Evolutionary conservation across 768 basidiomycete species (phyloP).

Genomic region (Ephemerocybe angulata): DNA sequence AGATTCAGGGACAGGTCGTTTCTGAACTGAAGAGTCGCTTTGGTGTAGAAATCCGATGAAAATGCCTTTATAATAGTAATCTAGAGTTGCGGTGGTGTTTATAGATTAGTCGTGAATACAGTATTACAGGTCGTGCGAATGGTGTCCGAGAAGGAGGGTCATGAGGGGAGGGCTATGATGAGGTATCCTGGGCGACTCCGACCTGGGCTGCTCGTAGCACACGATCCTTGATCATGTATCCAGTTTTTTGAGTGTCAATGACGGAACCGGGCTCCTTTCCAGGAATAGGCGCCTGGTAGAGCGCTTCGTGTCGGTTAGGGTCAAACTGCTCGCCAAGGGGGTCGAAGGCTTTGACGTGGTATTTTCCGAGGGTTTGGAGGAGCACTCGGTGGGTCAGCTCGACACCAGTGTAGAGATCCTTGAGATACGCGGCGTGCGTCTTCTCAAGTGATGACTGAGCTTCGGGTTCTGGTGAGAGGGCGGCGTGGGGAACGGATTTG

Average conservation of each 20-base stretch:
- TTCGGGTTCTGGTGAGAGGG: constrained; percentile 33
- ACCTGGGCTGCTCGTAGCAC: constrained; percentile 94
- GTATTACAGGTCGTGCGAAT: constrained; percentile 20
- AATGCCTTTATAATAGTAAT: constrained; percentile 37
- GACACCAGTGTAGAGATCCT: constrained; percentile 81
- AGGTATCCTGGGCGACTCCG: constrained; percentile 80
- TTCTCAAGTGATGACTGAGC: constrained; percentile 42
- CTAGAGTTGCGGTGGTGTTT: constrained; percentile 25
- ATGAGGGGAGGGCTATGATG: constrained; percentile 22
- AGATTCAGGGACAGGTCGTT: constrained; percentile 63
- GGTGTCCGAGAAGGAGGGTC: too few species aligned
- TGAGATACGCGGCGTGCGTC: constrained; percentile 53
- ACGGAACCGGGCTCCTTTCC: constrained; percentile 87
- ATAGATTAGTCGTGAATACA: constrained; percentile 21
- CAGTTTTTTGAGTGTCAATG: constrained; percentile 85
- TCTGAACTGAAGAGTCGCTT: constrained; percentile 55
- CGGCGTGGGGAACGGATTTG: constrained; percentile 65
- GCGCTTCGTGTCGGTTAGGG: constrained; percentile 92
- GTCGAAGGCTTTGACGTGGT: constrained; percentile 89
- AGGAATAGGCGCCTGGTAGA: constrained; percentile 91
- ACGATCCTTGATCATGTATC: constrained; percentile 93
- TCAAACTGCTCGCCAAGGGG: constrained; percentile 92
- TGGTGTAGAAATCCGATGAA: constrained; percentile 81
- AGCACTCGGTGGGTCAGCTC: constrained; percentile 89
- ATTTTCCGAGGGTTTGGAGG: constrained; percentile 85